Evolutionary conservation across 495 filamentous ascomycete genomes (phyloP).

Genomic region (Hypoxylon rickii): DNA sequence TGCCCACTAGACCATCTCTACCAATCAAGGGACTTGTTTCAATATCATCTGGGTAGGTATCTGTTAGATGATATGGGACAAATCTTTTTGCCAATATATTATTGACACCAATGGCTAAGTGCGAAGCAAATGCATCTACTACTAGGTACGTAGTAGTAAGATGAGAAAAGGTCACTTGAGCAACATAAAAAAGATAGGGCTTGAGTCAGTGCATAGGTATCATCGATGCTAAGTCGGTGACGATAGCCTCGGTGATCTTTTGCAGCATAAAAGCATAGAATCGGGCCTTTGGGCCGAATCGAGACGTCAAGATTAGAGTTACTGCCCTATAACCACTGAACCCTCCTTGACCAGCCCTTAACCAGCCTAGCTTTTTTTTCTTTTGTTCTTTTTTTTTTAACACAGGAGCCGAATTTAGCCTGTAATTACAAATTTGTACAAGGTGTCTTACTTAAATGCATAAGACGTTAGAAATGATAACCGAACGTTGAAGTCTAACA

Average conservation of each 20-base stretch:
- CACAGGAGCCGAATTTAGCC: constrained; percentile 33
- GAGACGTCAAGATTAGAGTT: constrained; percentile 10
- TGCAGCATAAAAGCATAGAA: constrained; percentile 21
- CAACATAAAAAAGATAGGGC: constrained; percentile 17
- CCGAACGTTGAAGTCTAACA: not conserved
- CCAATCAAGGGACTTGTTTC: not conserved
- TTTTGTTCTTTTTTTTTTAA: constrained; percentile 11
- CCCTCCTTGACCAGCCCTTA: not conserved
- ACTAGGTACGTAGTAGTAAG: too few relatives aligned
- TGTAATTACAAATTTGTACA: constrained; percentile 25
- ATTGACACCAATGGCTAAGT: not conserved
- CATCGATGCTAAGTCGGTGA: constrained; percentile 9
- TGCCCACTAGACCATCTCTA: not conserved
- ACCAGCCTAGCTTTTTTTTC: too few relatives aligned
- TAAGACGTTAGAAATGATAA: not conserved
- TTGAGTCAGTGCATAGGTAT: constrained; percentile 1
- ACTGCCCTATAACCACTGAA: constrained; percentile 19
- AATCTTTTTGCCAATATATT: too few relatives aligned
- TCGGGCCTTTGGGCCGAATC: constrained; percentile 33
- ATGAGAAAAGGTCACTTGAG: constrained; percentile 20
- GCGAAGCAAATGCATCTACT: too few relatives aligned
- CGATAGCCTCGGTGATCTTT: constrained; percentile 32
- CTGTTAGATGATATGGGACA: too few relatives aligned
- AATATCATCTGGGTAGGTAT: too few relatives aligned
- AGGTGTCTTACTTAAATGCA: constrained; percentile 4